These are phyloP conservation scores for Dioscorea alata DNA, from an alignment of 106 monocot genomes.

Conservation along the genomic window DNA sequence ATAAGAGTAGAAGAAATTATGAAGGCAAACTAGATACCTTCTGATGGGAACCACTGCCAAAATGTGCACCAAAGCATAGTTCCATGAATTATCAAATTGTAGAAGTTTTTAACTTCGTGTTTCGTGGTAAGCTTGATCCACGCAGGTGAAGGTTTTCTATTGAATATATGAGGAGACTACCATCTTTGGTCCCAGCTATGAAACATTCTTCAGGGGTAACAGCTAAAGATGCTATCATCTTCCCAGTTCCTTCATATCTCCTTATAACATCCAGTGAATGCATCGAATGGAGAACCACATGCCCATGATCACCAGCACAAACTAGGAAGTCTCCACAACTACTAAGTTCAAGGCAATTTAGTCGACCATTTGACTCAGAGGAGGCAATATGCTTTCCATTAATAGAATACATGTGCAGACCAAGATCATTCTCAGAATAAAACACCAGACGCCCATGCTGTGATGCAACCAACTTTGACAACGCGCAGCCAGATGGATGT, in stretches of 20 bases:
- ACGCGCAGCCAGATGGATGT: conserved; percentile 68
- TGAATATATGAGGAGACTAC: conserved; percentile 77
- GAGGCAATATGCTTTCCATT: conserved; percentile 80
- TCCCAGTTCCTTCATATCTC: conserved; percentile 78
- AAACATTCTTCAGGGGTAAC: conserved; percentile 98
- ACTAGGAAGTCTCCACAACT: conserved; percentile 83
- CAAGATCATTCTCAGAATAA: conserved; percentile 84
- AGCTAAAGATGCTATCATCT: conserved; percentile 67
- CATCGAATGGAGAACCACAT: conserved; percentile 88
- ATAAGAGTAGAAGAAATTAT: neutral
- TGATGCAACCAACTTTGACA: conserved; percentile 81
- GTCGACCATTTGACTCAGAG: conserved; percentile 82
- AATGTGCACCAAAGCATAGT: neutral
- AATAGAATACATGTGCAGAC: conserved; percentile 88
- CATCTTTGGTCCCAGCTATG: conserved; percentile 93
- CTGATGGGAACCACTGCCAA: neutral
- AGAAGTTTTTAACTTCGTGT: conserved; percentile 34
- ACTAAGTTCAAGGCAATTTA: conserved; percentile 84
- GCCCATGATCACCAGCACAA: conserved; percentile 95
- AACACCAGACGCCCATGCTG: conserved; percentile 71
- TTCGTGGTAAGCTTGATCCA: conserved; percentile 32
- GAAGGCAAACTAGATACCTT: conserved; percentile 19
- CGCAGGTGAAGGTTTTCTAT: conserved; percentile 83
- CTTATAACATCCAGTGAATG: conserved; percentile 80
- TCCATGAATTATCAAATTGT: conserved; percentile 13